Percentiles rank a stretch among this genome's conserved stretches.
These are phyloP conservation scores for Collybiopsis luxurians DNA, from an alignment of 768 basidiomycete species.

Conservation along the genomic window DNA sequence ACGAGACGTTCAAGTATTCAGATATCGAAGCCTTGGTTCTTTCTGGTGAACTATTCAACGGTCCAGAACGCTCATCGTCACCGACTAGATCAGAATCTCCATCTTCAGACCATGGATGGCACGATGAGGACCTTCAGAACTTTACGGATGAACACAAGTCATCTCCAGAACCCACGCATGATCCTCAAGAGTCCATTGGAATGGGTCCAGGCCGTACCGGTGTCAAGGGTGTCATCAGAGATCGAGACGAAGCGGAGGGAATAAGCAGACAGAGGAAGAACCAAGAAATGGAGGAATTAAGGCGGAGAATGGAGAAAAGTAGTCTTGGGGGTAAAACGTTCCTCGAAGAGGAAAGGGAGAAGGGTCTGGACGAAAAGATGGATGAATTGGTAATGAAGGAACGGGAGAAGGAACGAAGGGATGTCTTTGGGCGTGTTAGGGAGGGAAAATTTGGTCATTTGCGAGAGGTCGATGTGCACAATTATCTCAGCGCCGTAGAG, in stretches of 20 bases:
- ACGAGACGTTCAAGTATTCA: too few relatives aligned
- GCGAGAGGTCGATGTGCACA: constrained; percentile 72
- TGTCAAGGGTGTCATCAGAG: constrained; percentile 86
- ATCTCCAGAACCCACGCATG: constrained; percentile 1
- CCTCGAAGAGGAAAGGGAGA: constrained; percentile 73
- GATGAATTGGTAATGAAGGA: constrained; percentile 46
- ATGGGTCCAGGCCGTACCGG: constrained; percentile 87
- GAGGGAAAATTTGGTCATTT: constrained; percentile 73
- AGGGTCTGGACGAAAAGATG: constrained; percentile 41
- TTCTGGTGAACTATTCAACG: constrained; percentile 73
- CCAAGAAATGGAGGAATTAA: constrained; percentile 50
- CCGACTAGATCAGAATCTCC: constrained; percentile 65
- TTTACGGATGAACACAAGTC: constrained; percentile 26
- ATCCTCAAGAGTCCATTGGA: constrained; percentile 61
- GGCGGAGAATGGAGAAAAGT: constrained; percentile 59
- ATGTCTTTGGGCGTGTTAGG: constrained; percentile 45
- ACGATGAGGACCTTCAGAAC: constrained; percentile 43
- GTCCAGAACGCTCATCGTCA: constrained; percentile 50
- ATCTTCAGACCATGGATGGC: constrained; percentile 41
- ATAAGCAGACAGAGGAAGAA: constrained; percentile 51
- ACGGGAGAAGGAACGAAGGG: constrained; percentile 28
- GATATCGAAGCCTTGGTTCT: constrained; percentile 71
- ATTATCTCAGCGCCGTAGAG: constrained; percentile 75
- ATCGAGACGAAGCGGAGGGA: constrained; percentile 66
- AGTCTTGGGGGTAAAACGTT: constrained; percentile 69